phyloP scores from a whole-genome alignment of 345 rosid genomes.

The Salix udensis region DNA sequence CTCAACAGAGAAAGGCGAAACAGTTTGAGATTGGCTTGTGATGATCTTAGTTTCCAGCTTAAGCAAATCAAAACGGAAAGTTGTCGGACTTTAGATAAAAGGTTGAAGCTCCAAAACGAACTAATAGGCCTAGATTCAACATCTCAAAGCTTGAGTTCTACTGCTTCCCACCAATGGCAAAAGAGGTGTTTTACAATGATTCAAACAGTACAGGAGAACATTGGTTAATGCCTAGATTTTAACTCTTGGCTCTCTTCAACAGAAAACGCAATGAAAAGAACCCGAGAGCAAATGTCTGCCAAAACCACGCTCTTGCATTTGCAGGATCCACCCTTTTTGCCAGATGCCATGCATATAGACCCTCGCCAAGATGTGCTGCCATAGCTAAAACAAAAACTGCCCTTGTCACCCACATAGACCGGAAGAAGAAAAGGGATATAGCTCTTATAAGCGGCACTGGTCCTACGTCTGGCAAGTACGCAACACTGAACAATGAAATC shows the following conservation, averaged over 20 bases:
- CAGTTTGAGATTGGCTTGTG: background rate
- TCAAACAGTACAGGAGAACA: background rate
- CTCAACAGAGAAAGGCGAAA: background rate
- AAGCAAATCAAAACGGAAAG: background rate
- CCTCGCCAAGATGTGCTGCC: conserved; percentile 53
- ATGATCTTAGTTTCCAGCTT: background rate
- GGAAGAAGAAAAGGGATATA: conserved; percentile 47
- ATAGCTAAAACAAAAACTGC: conserved; percentile 33
- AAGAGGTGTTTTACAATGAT: background rate
- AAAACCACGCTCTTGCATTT: conserved; percentile 79
- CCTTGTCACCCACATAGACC: conserved; percentile 45
- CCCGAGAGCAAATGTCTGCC: conserved; percentile 77
- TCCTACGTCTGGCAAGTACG: conserved; percentile 64
- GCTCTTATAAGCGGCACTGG: conserved; percentile 56
- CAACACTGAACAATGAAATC: conserved; percentile 40
- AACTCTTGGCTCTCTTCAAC: conserved; percentile 52
- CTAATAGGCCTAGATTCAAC: background rate
- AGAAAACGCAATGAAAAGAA: conserved; percentile 54
- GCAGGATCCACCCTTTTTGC: conserved; percentile 65
- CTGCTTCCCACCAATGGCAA: background rate
- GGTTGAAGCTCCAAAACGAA: background rate
- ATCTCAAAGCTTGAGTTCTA: background rate
- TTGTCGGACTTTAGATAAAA: background rate
- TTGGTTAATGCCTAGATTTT: conserved; percentile 8
- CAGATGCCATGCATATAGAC: conserved; percentile 50